Percentiles rank a stretch among this genome's conserved stretches.
These are phyloP conservation scores for Penicillium robsamsonii DNA, from an alignment of 495 filamentous ascomycete species.

Conservation along the genomic window DNA sequence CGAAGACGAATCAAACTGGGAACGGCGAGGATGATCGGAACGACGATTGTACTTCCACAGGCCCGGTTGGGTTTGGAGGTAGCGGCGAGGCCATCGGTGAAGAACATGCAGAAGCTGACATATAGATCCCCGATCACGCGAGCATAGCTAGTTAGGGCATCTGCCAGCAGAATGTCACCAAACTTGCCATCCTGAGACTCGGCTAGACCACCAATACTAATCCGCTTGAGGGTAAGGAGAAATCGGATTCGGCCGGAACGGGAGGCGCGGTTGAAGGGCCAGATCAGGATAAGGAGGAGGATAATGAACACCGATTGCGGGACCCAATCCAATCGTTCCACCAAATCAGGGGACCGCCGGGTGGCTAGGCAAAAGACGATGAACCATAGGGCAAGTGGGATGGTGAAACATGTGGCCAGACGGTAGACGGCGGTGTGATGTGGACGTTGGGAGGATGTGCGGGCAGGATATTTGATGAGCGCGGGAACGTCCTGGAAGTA, in stretches of 20 bases:
- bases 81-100: conserved; percentile 61
- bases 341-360: conserved; percentile 60
- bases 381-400: conserved; percentile 66
- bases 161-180: conserved; percentile 89
- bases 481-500: conserved; percentile 65
- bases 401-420: conserved; percentile 69
- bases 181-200: conserved; percentile 82
- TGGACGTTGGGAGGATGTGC: conserved; percentile 60
- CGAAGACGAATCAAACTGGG: conserved; percentile 84
- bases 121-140: conserved; percentile 89
- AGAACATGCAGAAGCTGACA: conserved; percentile 86
- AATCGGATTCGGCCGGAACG: conserved; percentile 73
- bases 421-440: conserved; percentile 82
- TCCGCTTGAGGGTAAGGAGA: conserved; percentile 65
- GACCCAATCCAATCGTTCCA: conserved; percentile 73
- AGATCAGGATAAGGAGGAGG: conserved; percentile 64
- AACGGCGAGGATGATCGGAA: conserved; percentile 76
- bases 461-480: conserved; percentile 74
- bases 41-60: conserved; percentile 71
- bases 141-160: conserved; percentile 91
- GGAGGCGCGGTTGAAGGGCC: conserved; percentile 69
- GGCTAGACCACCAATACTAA: conserved; percentile 77
- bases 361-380: conserved; percentile 80
- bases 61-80: conserved; percentile 77
- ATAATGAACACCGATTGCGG: conserved; percentile 76